phyloP scores from a whole-genome alignment of 1,284 basidiomycete species.

The Ustilago esculenta region DNA sequence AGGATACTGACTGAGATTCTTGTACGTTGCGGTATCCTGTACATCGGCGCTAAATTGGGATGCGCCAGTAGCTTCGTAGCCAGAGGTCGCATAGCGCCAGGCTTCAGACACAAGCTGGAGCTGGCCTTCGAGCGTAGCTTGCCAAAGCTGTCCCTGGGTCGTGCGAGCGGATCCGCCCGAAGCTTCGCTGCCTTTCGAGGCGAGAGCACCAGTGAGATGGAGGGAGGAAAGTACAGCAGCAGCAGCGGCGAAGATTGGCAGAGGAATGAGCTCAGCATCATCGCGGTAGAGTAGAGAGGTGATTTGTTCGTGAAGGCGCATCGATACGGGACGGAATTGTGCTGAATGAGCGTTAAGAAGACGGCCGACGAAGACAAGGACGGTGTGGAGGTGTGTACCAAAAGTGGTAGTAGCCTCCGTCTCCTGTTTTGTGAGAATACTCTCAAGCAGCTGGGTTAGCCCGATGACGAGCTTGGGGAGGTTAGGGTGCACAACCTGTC shows the following conservation, averaged over 20 bases:
- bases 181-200: conserved; percentile 38
- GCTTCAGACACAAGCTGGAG: conserved; percentile 30
- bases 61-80: conserved; percentile 15
- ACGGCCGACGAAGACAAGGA: conserved; percentile 20
- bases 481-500: conserved; percentile 48
- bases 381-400: conserved; percentile 10
- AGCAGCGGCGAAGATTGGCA: conserved; percentile 21
- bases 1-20: conserved; percentile 17
- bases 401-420: conserved; percentile 6
- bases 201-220: conserved; percentile 49
- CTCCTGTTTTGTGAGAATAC: conserved; percentile 2
- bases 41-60: neutral
- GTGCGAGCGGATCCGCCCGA: conserved; percentile 32
- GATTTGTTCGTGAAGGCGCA: conserved; percentile 39
- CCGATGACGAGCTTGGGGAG: conserved; percentile 28
- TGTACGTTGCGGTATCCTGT: conserved; percentile 4
- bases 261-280: conserved; percentile 4
- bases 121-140: conserved; percentile 32
- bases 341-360: conserved; percentile 40
- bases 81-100: conserved; percentile 28
- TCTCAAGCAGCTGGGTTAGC: conserved; percentile 26
- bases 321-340: conserved; percentile 43
- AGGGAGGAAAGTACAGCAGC: conserved; percentile 43
- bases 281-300: conserved; percentile 35
- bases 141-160: conserved; percentile 55